Base-by-base conservation (phyloP, 2,329 filamentous ascomycete genomes). In the Penicillium sp. region DNA sequence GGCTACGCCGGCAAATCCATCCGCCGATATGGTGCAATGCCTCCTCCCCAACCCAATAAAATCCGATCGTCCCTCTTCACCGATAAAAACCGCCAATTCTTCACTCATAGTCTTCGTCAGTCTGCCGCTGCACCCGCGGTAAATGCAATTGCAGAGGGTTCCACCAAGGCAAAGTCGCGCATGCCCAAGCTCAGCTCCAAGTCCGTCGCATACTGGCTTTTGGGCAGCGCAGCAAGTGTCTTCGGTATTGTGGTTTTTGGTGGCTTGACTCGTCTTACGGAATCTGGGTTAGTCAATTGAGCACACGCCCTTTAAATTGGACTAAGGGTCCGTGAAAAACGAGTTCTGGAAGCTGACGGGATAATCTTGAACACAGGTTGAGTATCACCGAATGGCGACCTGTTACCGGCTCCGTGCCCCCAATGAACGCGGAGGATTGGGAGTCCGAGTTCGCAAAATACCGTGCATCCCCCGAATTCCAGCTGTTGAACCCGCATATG, bases 361-460 rank as follows among this genome's bases (percentile, higher is more conserved):
- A 47, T 49, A 42, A 21, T 44, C 16, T 19, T 53, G 56, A 39
- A 47, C 31, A 61, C 64, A 96, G 93, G 46, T 83, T 99, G 64
- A 97, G 93, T 74, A 99, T 99, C 68, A 99, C 95, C 62, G 95
- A 99, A 90, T 99, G 95, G 95, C 89, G 88, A 65, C 95, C 95
- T 49, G 93, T 99, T 44, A 98, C 95, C 10, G 95, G 95, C 65
- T 93, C 92, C 16, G 79, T 96, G 37, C 93, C 92, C 35, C 95
- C 95, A 37, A 84, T 90, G 75, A 90, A 86, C 68, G 77, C 83
- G 24, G 87, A 83, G 57, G 90, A 93, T 71, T 99, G 95, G 95
- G 88, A 96, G 66, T 87, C 87, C 63, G 95, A 98, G 71, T 99
- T 98, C 78, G 81, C 87, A 55, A 95, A 96, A 76, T 99, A 99